These are phyloP conservation scores for Naumovozyma castellii DNA, from an alignment of 805 yeast genomes.

Conservation along the genomic window DNA sequence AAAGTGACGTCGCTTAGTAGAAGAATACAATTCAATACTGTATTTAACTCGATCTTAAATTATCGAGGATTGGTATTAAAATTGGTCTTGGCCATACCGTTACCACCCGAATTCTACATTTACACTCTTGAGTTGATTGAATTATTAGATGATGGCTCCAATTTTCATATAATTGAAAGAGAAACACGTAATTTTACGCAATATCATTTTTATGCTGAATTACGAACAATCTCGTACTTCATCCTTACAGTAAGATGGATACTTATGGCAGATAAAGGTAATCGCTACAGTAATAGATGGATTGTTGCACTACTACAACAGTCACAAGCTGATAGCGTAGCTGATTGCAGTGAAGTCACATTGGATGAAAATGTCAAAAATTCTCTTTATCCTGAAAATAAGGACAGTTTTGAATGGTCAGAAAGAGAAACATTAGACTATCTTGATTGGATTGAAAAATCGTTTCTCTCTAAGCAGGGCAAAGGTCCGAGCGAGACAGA, in stretches of 20 bases:
- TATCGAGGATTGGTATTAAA: conserved; percentile 17
- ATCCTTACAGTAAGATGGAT: conserved; percentile 17
- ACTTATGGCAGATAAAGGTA: conserved; percentile 10
- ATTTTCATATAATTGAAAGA: conserved; percentile 7
- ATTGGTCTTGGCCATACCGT: conserved; percentile 9
- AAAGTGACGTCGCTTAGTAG: conserved; percentile 13
- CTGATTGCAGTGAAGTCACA: conserved; percentile 1
- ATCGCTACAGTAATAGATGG: conserved; percentile 10
- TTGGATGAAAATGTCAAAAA: conserved; percentile 4
- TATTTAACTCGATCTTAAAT: conserved; percentile 9
- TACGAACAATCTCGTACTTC: conserved; percentile 16
- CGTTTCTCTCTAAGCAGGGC: conserved; percentile 13
- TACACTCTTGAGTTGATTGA: conserved; percentile 11
- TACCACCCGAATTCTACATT: conserved; percentile 23
- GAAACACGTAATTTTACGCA: conserved; percentile 6
- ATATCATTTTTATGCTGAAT: conserved; percentile 14
- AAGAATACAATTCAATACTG: conserved; percentile 5
- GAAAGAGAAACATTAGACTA: conserved; percentile 15
- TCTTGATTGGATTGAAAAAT: conserved; percentile 23
- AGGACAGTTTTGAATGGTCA: conserved; percentile 14
- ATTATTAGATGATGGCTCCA: conserved; percentile 3
- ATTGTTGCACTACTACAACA: conserved; percentile 1
- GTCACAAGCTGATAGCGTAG: not conserved
- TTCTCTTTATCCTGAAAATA: conserved; percentile 3
- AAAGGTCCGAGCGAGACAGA: conserved; percentile 1